Base-by-base conservation (phyloP, 1,284 basidiomycete genomes). In the Melampsora americana region DNA sequence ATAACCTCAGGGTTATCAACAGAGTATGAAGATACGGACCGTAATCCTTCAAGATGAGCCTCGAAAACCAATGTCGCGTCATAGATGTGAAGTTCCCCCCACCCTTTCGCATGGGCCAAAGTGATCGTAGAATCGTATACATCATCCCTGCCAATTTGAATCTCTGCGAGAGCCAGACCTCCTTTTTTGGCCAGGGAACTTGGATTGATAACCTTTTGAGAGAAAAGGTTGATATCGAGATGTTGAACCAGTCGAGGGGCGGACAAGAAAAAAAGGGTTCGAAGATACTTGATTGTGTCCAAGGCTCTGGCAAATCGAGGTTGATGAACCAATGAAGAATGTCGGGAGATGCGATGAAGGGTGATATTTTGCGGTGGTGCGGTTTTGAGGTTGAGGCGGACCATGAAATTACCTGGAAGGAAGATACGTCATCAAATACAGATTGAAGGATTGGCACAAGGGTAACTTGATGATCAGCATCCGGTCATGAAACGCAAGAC, bases 11-110 rank as follows among this genome's bases (percentile, higher is more conserved):
- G 11, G 11, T 2, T 42, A 42, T 42, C 12, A 42, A 42, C 9
- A 42, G 42, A 4, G 50, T 50, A 28, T 14, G 61, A 35, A 26
- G 32, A 28, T 23, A 26, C 64, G 67, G 0, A 74, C 72, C 72
- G 59, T 14, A 74, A 50, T 12, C 72, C 72, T 42, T 66, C 65
- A 28, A 74, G 66, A 61, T 74, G 72, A n/a, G 65, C 72, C 66
- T 67, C 65, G 32, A 74, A 74, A 18, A 60, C 72, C 39, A 74
- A 48, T 16, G 28, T 20, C 66, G 72, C 72, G 28, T 67, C 44
- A 65, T 74, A 74, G n/a, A 74, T 48, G 18, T 74, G 72, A 30
- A 67, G 65, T 68, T 74, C 72, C 20, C 72, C 72, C 65, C 64
- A 74, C 18, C 70, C 70, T 44, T 72, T 32, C 6, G 16, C 26